Conservation (phyloP, 805 yeast species). For the Lipomyces kockii region DNA sequence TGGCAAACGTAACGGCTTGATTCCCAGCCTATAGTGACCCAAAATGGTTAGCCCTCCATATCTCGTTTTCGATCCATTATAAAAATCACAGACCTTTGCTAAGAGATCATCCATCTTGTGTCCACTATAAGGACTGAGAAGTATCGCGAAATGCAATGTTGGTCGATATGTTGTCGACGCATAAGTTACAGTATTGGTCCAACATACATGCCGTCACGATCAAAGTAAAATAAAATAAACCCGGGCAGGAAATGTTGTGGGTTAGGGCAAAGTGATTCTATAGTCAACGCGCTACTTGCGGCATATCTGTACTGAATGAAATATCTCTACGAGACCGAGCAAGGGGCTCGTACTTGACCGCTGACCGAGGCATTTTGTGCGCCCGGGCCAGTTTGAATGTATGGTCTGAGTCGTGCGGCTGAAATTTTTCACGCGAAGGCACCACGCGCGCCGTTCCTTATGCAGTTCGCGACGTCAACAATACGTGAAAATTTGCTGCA, state of each 20-base stretch:
- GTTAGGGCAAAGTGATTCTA: neutral
- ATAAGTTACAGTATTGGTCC: too few relatives aligned
- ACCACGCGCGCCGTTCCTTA: neutral
- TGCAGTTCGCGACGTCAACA: neutral
- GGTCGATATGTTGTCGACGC: neutral
- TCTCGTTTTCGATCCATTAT: neutral
- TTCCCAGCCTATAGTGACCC: conserved; percentile 60
- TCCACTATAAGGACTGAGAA: neutral
- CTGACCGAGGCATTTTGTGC: too few relatives aligned
- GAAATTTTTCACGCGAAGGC: too few relatives aligned
- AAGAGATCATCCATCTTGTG: conserved; percentile 17
- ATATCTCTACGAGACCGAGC: neutral
- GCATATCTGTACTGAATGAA: neutral
- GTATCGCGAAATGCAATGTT: neutral
- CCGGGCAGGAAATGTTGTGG: neutral
- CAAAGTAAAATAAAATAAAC: neutral
- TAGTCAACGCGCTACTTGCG: neutral
- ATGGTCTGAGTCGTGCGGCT: too few relatives aligned
- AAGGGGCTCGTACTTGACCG: neutral
- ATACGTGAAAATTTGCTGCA: neutral
- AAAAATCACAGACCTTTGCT: conserved; percentile 11
- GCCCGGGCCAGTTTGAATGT: too few relatives aligned
- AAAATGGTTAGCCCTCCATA: neutral
- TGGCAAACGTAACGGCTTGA: conserved; percentile 80
- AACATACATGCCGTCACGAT: neutral